phyloP scores from a whole-genome alignment of 2,329 filamentous ascomycete genomes.

The Nothophaeocryptopus gaeumannii region DNA sequence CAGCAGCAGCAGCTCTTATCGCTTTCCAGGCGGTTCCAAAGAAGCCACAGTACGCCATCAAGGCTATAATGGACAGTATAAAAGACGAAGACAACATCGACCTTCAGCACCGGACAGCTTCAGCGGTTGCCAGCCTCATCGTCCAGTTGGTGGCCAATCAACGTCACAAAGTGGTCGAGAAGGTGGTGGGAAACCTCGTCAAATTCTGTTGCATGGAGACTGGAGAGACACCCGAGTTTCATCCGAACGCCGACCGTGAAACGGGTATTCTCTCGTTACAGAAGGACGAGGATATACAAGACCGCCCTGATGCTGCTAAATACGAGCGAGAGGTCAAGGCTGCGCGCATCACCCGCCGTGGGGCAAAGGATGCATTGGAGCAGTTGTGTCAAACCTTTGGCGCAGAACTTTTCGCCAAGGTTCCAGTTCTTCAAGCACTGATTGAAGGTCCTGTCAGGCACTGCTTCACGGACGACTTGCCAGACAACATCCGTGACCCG shows the following conservation, averaged over 20 bases:
- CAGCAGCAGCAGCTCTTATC: conserved; percentile 81
- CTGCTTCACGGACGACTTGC: conserved; percentile 68
- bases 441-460: conserved; percentile 78
- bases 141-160: conserved; percentile 77
- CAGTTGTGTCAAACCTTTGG: conserved; percentile 81
- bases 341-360: conserved; percentile 83
- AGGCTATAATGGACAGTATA: conserved; percentile 96
- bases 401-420: conserved; percentile 69
- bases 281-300: conserved; percentile 93
- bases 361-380: conserved; percentile 90
- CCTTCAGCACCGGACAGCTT: conserved; percentile 80
- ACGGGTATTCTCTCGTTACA: conserved; percentile 85
- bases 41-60: conserved; percentile 89
- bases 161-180: conserved; percentile 83
- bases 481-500: conserved; percentile 68
- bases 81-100: conserved; percentile 91
- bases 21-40: conserved; percentile 86
- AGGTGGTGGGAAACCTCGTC: conserved; percentile 90
- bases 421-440: conserved; percentile 75
- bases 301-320: conserved; percentile 84
- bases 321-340: conserved; percentile 87
- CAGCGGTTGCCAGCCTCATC: conserved; percentile 80
- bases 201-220: conserved; percentile 98
- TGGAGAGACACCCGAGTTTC: conserved; percentile 93
- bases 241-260: conserved; percentile 73